Conservation (phyloP, 2,329 filamentous ascomycete species). For the Sclerotinia subarctica region DNA sequence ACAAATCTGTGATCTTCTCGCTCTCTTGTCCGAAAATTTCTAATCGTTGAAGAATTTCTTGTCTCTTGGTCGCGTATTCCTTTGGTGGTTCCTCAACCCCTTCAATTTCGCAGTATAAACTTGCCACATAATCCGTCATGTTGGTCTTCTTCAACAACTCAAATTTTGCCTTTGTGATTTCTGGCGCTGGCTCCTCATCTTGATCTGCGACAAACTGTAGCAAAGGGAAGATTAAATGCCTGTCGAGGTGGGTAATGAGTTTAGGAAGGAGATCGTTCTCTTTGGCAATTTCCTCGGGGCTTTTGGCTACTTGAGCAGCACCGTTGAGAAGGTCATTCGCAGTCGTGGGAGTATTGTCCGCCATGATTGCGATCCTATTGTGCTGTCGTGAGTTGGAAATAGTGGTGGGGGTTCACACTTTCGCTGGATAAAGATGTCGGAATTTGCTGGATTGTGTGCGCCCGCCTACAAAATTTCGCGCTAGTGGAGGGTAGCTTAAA, state of each 20-base stretch:
- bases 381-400: conserved; percentile 23
- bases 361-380: conserved; percentile 45
- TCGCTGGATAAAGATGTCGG: conserved; percentile 21
- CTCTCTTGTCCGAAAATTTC: conserved; percentile 84
- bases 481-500: conserved; percentile 24
- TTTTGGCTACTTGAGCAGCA: conserved; percentile 41
- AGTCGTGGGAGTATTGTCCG: conserved; percentile 41
- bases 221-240: conserved; percentile 93
- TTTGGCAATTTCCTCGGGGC: conserved; percentile 48
- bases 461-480: conserved; percentile 22
- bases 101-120: conserved; percentile 86
- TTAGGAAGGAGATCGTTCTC: conserved; percentile 68
- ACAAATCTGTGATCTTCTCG: conserved; percentile 79
- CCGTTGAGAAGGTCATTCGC: conserved; percentile 25
- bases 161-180: conserved; percentile 84
- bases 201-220: conserved; percentile 86
- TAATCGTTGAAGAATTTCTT: conserved; percentile 80
- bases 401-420: conserved; percentile 21
- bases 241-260: conserved; percentile 87
- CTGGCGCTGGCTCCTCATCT: conserved; percentile 69
- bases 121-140: conserved; percentile 97
- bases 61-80: conserved; percentile 84
- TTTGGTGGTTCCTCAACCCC: conserved; percentile 71
- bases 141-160: conserved; percentile 94
- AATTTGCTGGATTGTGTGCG: conserved; percentile 31